These are phyloP conservation scores for Agaricus bisporus DNA, from an alignment of 768 basidiomycete genomes.

Conservation along the genomic window DNA sequence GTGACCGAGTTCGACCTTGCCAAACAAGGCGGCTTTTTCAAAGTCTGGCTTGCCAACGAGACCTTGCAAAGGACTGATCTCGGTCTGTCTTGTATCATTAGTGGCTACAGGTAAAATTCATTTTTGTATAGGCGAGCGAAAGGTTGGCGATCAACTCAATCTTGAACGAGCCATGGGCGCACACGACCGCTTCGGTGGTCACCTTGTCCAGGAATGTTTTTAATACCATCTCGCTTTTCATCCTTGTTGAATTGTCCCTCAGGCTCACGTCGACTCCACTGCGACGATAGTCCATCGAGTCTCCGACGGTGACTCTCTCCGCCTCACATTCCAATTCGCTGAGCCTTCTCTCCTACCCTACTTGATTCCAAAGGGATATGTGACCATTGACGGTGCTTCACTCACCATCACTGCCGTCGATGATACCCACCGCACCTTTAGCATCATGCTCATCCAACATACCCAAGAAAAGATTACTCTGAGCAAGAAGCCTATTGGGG, in stretches of 20 bases:
- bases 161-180: conserved; percentile 93
- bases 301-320: conserved; percentile 84
- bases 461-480: conserved; percentile 87
- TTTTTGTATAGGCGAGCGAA: conserved; percentile 56
- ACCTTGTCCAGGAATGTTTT: conserved; percentile 82
- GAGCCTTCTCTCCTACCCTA: conserved; percentile 70
- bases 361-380: conserved; percentile 90
- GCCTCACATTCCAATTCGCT: conserved; percentile 73
- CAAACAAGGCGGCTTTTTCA: conserved; percentile 74
- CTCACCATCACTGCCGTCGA: conserved; percentile 83
- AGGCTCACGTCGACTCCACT: conserved; percentile 94
- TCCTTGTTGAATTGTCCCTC: background rate
- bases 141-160: conserved; percentile 78
- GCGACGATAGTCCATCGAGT: conserved; percentile 62
- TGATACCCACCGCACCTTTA: conserved; percentile 57
- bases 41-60: conserved; percentile 94
- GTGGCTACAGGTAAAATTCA: no score
- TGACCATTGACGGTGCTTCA: conserved; percentile 91
- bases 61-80: conserved; percentile 88
- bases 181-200: conserved; percentile 90
- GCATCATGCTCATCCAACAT: conserved; percentile 93
- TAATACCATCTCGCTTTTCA: background rate
- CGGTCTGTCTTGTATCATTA: no score
- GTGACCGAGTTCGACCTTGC: conserved; percentile 75
- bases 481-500: conserved; percentile 64